Evolutionary conservation across 306 rosid species (phyloP).

Genomic region (Biancaea sappan): DNA sequence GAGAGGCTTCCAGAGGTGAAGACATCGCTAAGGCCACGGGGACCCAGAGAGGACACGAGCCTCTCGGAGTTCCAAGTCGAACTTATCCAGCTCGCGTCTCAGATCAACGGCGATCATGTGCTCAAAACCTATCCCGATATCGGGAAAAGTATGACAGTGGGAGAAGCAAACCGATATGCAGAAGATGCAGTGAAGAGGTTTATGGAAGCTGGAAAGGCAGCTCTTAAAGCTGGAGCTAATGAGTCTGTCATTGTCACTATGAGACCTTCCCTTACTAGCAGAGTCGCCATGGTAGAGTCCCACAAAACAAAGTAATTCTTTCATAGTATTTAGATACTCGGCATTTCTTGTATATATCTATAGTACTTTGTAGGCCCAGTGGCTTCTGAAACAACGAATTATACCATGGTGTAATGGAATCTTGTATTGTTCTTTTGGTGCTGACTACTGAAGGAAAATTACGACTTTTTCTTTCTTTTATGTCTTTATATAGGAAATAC

Average conservation of each 20-base stretch:
- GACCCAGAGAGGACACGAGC: constrained; percentile 66
- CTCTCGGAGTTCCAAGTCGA: constrained; percentile 93
- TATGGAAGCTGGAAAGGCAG: constrained; percentile 82
- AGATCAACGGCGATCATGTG: constrained; percentile 85
- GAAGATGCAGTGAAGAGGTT: constrained; percentile 96
- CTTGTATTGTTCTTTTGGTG: neutral
- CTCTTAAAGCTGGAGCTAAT: constrained; percentile 86
- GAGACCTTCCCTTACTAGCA: constrained; percentile 93
- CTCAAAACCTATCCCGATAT: constrained; percentile 78
- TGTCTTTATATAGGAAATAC: neutral
- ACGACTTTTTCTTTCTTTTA: neutral
- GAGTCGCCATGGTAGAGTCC: constrained; percentile 42
- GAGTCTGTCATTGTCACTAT: constrained; percentile 83
- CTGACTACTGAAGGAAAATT: neutral
- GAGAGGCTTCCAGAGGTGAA: constrained; percentile 80
- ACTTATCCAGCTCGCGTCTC: constrained; percentile 92
- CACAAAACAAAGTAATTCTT: constrained; percentile 46
- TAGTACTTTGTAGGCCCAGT: neutral
- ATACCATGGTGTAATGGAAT: too few species aligned
- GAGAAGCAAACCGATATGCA: constrained; percentile 81
- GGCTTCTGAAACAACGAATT: neutral
- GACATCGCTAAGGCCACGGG: constrained; percentile 63
- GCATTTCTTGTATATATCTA: constrained; percentile 10
- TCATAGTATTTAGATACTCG: constrained; percentile 1
- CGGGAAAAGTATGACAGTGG: constrained; percentile 73